Evolutionary conservation across 2,329 filamentous ascomycete genomes (phyloP).

Genomic region (Colletotrichum gloeosporioides): DNA sequence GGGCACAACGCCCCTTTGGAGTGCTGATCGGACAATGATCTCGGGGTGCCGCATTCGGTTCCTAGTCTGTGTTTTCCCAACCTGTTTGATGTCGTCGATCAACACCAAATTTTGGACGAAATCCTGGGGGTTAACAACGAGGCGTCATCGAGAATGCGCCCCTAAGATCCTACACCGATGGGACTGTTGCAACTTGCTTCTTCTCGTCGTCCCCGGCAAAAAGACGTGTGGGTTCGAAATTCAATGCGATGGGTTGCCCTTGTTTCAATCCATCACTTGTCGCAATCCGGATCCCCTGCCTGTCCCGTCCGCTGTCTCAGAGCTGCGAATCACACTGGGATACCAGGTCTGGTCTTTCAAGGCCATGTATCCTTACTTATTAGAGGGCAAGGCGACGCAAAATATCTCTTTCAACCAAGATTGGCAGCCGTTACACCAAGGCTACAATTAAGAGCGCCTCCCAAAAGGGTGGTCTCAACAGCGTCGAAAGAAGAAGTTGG

Average conservation of each 20-base stretch:
- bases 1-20: background rate
- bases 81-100: slow-evolving; percentile 1
- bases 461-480: background rate
- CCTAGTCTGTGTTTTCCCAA: background rate
- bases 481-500: background rate
- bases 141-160: background rate
- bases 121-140: background rate
- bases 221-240: background rate
- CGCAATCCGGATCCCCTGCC: background rate
- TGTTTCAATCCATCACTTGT: background rate
- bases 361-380: background rate
- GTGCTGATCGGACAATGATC: background rate
- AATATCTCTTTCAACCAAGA: background rate
- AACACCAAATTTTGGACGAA: background rate
- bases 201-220: background rate
- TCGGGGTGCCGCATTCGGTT: background rate
- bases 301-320: background rate
- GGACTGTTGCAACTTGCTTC: background rate
- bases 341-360: background rate
- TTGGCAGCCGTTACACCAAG: background rate
- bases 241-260: background rate
- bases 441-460: background rate
- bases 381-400: background rate
- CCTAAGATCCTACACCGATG: background rate
- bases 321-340: background rate